A percentile compares a stretch with the other conserved stretches of the same genome.
These are phyloP conservation scores for Aurantiochytrium sp. DNA, from an alignment of 108 stramenopile genomes.

Conservation along the genomic window DNA sequence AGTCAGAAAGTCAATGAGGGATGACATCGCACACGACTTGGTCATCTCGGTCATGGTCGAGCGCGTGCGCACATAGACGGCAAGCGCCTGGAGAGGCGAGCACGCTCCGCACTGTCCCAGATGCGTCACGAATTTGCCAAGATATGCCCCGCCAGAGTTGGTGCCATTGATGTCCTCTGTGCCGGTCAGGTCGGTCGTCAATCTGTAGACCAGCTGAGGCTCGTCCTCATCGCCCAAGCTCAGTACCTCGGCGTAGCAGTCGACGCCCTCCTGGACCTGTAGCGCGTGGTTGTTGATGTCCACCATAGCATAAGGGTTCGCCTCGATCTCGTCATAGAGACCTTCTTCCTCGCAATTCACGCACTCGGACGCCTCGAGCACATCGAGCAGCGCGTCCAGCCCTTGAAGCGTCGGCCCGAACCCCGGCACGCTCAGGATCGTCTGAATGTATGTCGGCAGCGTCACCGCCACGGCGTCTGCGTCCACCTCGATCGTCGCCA, in stretches of 20 bases:
- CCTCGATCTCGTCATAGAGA: neutral
- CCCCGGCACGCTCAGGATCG: neutral
- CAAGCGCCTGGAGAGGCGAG: neutral
- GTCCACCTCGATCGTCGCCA: too few relatives aligned
- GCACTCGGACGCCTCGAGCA: neutral
- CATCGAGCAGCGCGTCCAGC: neutral
- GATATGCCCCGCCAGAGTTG: neutral
- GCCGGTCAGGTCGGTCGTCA: neutral
- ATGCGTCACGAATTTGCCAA: neutral
- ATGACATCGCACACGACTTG: neutral
- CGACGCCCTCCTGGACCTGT: neutral
- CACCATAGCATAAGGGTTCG: neutral
- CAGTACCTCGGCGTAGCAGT: neutral
- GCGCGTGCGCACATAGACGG: neutral
- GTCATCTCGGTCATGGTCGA: neutral
- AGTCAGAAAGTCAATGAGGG: neutral
- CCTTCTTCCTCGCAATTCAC: neutral
- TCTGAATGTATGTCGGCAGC: neutral
- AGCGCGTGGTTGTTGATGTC: neutral
- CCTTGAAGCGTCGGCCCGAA: neutral
- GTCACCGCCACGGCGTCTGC: too few relatives aligned
- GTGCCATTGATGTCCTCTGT: neutral
- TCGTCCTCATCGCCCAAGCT: neutral
- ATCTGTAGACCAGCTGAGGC: neutral
- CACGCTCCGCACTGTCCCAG: neutral